Evolutionary conservation across 306 rosid genomes (phyloP), one percentile per base, ranked within the genome.

Genomic region (Quercus rubra): DNA sequence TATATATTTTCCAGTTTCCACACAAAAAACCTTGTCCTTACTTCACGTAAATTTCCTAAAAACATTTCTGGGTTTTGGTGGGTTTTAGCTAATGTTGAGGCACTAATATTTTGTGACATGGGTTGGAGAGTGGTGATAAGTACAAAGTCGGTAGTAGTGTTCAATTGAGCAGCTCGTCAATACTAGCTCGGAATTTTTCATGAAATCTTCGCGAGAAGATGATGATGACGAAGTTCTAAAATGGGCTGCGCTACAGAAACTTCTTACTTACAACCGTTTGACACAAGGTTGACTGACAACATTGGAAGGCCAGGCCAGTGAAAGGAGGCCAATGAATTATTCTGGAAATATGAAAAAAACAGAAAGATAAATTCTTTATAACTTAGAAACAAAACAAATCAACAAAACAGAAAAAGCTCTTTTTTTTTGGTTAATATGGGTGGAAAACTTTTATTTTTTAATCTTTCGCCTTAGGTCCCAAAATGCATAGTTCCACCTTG

Each of bases 181-280:
- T 43, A 83, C 27, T 73, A 61, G 63, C 5, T 19, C 30, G 63
- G 91, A 88, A 14, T 82, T 78, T 67, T 93, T 91, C 61, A 76
- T 91, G 1, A 80, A 76, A 52, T 87, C 97, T 18, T 76, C 73
- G 1, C 35, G 12, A 0, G 74, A 79, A 17, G 93, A 86, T 31
- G 85, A 86, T 2, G 96, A 91, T 71, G 97, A 90, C 80, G 90
- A 78, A 62, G 92, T 89, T 84, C 90, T 94, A 4, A 88, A 83
- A 78, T 90, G 94, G 97, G 90, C 91, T 62, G 89, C 90, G 1
- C 79, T 94, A 5, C 89, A 94, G 78, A 89, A 74, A 79, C 94
- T 94, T 30, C 98, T 94, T 4, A 92, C 97, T 9, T 89, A 86
- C 80, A 76, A 73, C 52, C 98, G 96, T 58, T 21, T 94, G 41